These are phyloP conservation scores for Suillus bovinus DNA, from an alignment of 768 basidiomycete species.

Conservation along the genomic window DNA sequence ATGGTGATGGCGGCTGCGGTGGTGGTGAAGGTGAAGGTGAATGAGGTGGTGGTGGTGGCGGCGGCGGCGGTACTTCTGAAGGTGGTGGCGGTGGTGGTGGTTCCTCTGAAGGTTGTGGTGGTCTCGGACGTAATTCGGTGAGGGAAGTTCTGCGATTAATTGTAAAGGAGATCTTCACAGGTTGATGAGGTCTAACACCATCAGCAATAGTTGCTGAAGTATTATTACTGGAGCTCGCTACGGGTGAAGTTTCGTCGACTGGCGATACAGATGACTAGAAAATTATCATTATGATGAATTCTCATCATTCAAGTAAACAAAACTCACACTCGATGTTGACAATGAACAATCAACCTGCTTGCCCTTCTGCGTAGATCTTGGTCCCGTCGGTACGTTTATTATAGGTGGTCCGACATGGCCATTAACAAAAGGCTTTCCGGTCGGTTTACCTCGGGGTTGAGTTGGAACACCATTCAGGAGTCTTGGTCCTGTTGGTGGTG, in stretches of 20 bases:
- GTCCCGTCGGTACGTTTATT: constrained; percentile 32
- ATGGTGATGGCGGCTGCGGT: constrained; percentile 33
- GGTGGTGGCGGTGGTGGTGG: constrained; percentile 37
- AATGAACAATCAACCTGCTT: constrained; percentile 39
- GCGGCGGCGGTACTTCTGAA: constrained; percentile 27
- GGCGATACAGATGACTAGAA: constrained; percentile 21
- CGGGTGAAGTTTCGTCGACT: constrained; percentile 13
- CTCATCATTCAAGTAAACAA: neutral
- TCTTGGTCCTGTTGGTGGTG: constrained; percentile 67
- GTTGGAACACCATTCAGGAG: constrained; percentile 42
- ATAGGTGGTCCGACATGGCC: constrained; percentile 34
- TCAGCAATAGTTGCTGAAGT: constrained; percentile 27
- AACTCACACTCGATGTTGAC: neutral
- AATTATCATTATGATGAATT: constrained; percentile 10
- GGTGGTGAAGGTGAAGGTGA: constrained; percentile 21
- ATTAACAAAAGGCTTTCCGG: constrained; percentile 45
- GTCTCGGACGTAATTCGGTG: constrained; percentile 28
- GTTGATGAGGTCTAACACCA: constrained; percentile 32
- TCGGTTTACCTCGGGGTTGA: constrained; percentile 26
- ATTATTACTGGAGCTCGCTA: constrained; percentile 17
- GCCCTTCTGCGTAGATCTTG: constrained; percentile 40
- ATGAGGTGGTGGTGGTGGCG: constrained; percentile 33
- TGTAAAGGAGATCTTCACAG: constrained; percentile 33
- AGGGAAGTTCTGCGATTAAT: constrained; percentile 30
- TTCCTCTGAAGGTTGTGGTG: constrained; percentile 39